Percentiles rank a stretch among this genome's conserved stretches.
Conservation (phyloP, 2,329 filamentous ascomycete species). For the Pseudonectria buxi region DNA sequence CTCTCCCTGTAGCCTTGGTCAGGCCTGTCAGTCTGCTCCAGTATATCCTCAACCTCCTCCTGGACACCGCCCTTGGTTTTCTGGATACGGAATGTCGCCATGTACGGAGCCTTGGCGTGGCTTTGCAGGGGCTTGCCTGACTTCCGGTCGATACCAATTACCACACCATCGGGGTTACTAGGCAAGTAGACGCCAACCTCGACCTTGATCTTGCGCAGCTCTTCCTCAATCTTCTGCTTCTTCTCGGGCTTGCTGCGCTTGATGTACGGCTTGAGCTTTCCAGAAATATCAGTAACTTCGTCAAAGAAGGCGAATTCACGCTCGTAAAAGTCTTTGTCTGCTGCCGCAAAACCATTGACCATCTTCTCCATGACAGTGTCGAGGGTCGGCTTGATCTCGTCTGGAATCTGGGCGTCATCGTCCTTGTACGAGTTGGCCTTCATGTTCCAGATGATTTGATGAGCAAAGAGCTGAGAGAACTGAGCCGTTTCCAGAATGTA, state of each 20-base stretch:
- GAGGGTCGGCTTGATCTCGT: slow-evolving; percentile 86
- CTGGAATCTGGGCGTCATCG: slow-evolving; percentile 82
- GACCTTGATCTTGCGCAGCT: slow-evolving; percentile 93
- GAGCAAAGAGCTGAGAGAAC: slow-evolving; percentile 95
- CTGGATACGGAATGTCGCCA: slow-evolving; percentile 96
- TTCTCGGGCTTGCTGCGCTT: slow-evolving; percentile 92
- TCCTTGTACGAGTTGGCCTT: slow-evolving; percentile 99
- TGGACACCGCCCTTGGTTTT: slow-evolving; percentile 59
- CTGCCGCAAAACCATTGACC: slow-evolving; percentile 69
- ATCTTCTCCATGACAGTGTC: slow-evolving; percentile 84
- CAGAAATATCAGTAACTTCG: slow-evolving; percentile 90
- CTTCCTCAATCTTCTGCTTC: slow-evolving; percentile 98
- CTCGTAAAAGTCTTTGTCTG: slow-evolving; percentile 83
- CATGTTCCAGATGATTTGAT: slow-evolving; percentile 99
- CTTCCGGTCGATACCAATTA: slow-evolving; percentile 96
- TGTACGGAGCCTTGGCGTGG: slow-evolving; percentile 96
- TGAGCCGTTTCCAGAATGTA: slow-evolving; percentile 97
- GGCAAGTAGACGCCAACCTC: slow-evolving; percentile 96
- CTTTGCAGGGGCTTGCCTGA: slow-evolving; percentile 96
- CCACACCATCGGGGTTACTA: slow-evolving; percentile 92
- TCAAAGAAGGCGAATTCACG: slow-evolving; percentile 97
- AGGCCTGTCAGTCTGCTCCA: slow-evolving; percentile 40
- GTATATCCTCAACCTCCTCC: slow-evolving; percentile 46
- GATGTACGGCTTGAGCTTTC: slow-evolving; percentile 89
- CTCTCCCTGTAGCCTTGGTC: slow-evolving; percentile 31